Percentiles rank a stretch among this genome's conserved stretches.
Evolutionary conservation across 1,284 basidiomycete species (phyloP).

Genomic region (Ustilago loliicola): DNA sequence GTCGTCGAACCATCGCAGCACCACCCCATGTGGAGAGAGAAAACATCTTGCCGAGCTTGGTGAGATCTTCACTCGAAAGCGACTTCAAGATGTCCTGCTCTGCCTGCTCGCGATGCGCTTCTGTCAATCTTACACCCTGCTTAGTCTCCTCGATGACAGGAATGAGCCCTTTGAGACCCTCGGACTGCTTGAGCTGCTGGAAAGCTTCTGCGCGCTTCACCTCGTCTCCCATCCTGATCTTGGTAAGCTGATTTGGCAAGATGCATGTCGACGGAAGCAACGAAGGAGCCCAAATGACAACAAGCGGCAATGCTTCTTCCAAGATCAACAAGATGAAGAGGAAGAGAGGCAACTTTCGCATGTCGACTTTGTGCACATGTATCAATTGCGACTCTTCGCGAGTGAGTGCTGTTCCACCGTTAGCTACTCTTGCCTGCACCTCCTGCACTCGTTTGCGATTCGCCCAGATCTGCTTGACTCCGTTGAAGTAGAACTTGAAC

Average conservation of each 20-base stretch:
- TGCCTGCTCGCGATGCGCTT: constrained; percentile 9
- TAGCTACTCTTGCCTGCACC: constrained; percentile 40
- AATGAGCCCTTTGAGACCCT: constrained; percentile 36
- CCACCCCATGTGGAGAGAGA: constrained; percentile 61
- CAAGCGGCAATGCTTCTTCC: constrained; percentile 85
- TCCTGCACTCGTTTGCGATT: constrained; percentile 53
- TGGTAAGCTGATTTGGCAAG: constrained; percentile 80
- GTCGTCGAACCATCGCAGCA: constrained; percentile 34
- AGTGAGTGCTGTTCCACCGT: constrained; percentile 36
- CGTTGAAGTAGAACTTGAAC: constrained; percentile 68
- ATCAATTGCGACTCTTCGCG: constrained; percentile 61
- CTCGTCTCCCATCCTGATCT: constrained; percentile 64
- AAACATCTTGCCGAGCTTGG: constrained; percentile 46
- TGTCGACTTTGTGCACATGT: constrained; percentile 59
- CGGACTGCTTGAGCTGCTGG: constrained; percentile 24
- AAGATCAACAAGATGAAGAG: constrained; percentile 80
- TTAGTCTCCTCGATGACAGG: constrained; percentile 18
- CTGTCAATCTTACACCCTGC: constrained; percentile 1
- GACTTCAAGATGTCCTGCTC: constrained; percentile 21
- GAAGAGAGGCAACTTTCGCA: constrained; percentile 82
- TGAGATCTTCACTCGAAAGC: constrained; percentile 30
- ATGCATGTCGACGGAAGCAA: constrained; percentile 88
- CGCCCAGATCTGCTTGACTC: constrained; percentile 69
- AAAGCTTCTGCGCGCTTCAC: constrained; percentile 54
- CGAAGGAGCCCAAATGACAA: constrained; percentile 86